These are phyloP conservation scores for Floccularia luteovirens DNA, from an alignment of 768 basidiomycete genomes.

Conservation along the genomic window DNA sequence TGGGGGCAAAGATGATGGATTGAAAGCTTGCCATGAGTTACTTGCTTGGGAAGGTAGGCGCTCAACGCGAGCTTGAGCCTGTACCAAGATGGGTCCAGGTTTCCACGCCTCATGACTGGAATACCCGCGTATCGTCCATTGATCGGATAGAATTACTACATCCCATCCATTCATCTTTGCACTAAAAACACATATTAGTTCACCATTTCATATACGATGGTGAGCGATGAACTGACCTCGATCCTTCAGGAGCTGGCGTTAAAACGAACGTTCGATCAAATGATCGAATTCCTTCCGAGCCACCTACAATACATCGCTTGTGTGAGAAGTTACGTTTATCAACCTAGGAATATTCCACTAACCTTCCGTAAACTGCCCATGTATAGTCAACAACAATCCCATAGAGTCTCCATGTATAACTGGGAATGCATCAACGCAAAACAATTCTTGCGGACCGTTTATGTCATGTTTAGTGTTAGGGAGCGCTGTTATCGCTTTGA, in stretches of 20 bases:
- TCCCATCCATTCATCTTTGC: conserved; percentile 86
- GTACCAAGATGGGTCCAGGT: conserved; percentile 67
- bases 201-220: conserved; percentile 7
- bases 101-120: conserved; percentile 77
- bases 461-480: conserved; percentile 85
- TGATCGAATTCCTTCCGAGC: conserved; percentile 69
- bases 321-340: background rate
- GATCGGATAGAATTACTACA: conserved; percentile 84
- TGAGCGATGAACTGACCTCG: conserved; percentile 56
- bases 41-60: no score
- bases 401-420: conserved; percentile 55
- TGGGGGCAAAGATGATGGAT: conserved; percentile 22
- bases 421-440: conserved; percentile 83
- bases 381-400: conserved; percentile 65
- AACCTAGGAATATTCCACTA: conserved; percentile 17
- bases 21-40: background rate
- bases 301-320: conserved; percentile 15
- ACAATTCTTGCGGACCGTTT: conserved; percentile 68
- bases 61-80: conserved; percentile 37
- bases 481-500: conserved; percentile 52
- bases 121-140: conserved; percentile 76
- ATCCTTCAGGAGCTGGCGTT: conserved; percentile 71
- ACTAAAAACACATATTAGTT: conserved; percentile 23
- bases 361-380: conserved; percentile 93
- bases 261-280: conserved; percentile 93